Percentiles rank a stretch among this genome's conserved stretches.
These are phyloP conservation scores for Acer yangbiense DNA, from an alignment of 345 rosid genomes.

Conservation along the genomic window DNA sequence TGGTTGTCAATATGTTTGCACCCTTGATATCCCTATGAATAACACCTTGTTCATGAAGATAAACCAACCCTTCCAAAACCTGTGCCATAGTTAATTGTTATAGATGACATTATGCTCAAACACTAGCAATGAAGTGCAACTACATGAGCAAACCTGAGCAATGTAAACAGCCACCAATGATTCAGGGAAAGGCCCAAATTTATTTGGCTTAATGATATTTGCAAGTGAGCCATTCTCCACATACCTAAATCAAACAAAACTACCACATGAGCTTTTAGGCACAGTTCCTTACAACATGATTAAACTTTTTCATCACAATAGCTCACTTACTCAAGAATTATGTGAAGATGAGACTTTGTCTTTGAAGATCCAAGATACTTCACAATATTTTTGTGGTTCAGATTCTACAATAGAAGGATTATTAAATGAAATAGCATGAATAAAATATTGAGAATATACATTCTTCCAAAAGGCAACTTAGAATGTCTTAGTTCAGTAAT, in stretches of 20 bases:
- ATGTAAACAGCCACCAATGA: conserved; percentile 94
- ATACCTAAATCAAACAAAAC: conserved; percentile 55
- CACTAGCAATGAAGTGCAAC: conserved; percentile 26
- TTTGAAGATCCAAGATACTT: conserved; percentile 96
- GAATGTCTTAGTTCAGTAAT: neutral
- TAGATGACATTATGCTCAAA: conserved; percentile 2
- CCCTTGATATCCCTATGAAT: conserved; percentile 99
- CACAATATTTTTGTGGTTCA: conserved; percentile 98
- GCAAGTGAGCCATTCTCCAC: conserved; percentile 99
- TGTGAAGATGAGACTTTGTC: conserved; percentile 95
- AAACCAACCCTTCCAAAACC: conserved; percentile 98
- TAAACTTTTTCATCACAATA: neutral
- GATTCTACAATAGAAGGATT: conserved; percentile 55
- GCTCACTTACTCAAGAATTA: conserved; percentile 87
- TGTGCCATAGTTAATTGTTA: conserved; percentile 36
- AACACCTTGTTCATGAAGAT: conserved; percentile 98
- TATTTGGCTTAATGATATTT: conserved; percentile 95
- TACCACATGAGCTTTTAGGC: conserved; percentile 14
- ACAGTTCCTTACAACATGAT: conserved; percentile 3
- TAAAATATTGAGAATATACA: conserved; percentile 12
- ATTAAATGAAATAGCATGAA: conserved; percentile 16
- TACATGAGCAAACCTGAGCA: conserved; percentile 80
- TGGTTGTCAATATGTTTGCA: conserved; percentile 98
- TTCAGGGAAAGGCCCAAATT: conserved; percentile 98
- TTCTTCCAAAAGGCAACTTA: conserved; percentile 1